Base-by-base conservation (phyloP, 805 yeast genomes). In the Metschnikowia dekortorum region DNA sequence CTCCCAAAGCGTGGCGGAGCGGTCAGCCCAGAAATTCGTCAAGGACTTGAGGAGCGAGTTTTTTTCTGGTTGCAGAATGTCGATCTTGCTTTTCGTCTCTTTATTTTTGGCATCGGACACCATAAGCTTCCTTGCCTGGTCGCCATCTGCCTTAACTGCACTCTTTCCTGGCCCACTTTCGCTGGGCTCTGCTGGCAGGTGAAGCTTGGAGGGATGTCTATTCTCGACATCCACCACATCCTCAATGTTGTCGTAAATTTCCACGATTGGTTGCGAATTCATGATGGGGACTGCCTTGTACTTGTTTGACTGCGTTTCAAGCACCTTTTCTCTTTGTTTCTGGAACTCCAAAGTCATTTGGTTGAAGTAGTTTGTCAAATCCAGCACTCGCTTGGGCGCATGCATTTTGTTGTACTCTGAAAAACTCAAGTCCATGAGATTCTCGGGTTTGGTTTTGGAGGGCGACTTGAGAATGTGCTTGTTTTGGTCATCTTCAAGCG, bases 1-100 rank as follows among this genome's bases (percentile, higher is more conserved):
- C 56, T 88, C 90, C 98, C 98, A 95, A 18, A 94, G 76, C 1
- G 95, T 85, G 0, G 97, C 94, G 0, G 98, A 88, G 60, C 99
- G 74, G 68, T 94, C 98, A 1, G 97, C 97, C 98, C 98, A 94
- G 67, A 94, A 94, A 59, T 84, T 89, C 0, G 96, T 81, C 49
- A 95, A 71, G 0, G 96, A 83, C 59, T 87, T 89, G 71, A 94
- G 79, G 34, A 94, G 67, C 0, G 97, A 85, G 22, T 84, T 80
- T 56, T 82, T 81, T 61, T 91, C 97, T 6, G 76, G 76, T 45
- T 70, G 76, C 0, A 74, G 71, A 35, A 71, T 59, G 10, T 69
- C 72, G 9, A 62, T 41, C 30, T 56, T 57, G 29, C 49, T 33
- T 47, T 52, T 45, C 14, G 16, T 16, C 8, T 52, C 54, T 26